Evolutionary conservation across 208 protist genomes (phyloP).

Genomic region (Chromosphaera perkinsii): DNA sequence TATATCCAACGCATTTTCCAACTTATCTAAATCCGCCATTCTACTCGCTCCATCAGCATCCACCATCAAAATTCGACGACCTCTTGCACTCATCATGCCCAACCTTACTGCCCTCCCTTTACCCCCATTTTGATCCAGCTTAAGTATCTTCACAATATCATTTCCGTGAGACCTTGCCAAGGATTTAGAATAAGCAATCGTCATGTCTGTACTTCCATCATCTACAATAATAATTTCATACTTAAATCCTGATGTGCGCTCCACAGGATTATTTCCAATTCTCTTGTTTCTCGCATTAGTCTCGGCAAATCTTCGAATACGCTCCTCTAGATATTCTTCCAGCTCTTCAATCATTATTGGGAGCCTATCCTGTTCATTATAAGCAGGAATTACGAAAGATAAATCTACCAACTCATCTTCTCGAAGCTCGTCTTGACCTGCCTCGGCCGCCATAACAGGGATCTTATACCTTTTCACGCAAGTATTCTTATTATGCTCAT

Average conservation of each 20-base stretch:
- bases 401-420: slow-evolving; percentile 17
- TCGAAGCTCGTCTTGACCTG: too few species aligned
- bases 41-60: slow-evolving; percentile 71
- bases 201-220: slow-evolving; percentile 28
- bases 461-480: too few species aligned
- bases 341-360: slow-evolving; percentile 28
- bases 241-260: slow-evolving; percentile 11
- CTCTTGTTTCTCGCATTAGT: slow-evolving; percentile 15
- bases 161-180: slow-evolving; percentile 8
- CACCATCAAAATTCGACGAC: slow-evolving; percentile 60
- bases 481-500: too few species aligned
- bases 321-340: slow-evolving; percentile 12
- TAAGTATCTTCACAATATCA: slow-evolving; percentile 19
- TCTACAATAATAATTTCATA: slow-evolving; percentile 36
- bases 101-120: slow-evolving; percentile 28
- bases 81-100: slow-evolving; percentile 51
- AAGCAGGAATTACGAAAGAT: slow-evolving; percentile 28
- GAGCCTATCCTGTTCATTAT: slow-evolving; percentile 33
- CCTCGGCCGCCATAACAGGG: too few species aligned
- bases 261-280: too few species aligned
- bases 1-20: too few species aligned
- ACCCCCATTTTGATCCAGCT: slow-evolving; percentile 12
- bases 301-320: neutral
- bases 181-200: neutral
- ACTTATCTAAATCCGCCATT: slow-evolving; percentile 49